Percentiles rank a stretch among this genome's conserved stretches.
phyloP scores from a whole-genome alignment of 2,329 filamentous ascomycete genomes.

The Phyllosticta capitalensis region DNA sequence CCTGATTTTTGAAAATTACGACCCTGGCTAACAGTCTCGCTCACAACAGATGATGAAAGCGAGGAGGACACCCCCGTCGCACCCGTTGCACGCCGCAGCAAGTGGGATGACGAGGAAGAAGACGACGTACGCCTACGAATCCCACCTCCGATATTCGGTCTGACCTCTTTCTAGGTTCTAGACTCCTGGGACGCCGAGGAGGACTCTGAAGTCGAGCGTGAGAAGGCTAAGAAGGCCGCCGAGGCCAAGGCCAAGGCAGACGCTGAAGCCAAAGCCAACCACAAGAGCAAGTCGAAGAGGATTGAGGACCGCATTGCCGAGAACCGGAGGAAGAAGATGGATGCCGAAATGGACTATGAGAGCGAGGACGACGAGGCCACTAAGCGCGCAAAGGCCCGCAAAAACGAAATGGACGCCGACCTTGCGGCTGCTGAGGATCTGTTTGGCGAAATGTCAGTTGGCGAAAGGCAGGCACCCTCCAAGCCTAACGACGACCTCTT shows the following conservation, averaged over 20 bases:
- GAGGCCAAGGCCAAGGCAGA: slow-evolving; percentile 85
- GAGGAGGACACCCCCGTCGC: slow-evolving; percentile 47
- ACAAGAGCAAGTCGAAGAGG: slow-evolving; percentile 81
- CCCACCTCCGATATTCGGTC: slow-evolving; percentile 20
- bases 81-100: slow-evolving; percentile 44
- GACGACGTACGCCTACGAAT: slow-evolving; percentile 59
- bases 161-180: slow-evolving; percentile 54
- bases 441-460: slow-evolving; percentile 67
- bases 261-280: slow-evolving; percentile 75
- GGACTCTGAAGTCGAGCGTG: slow-evolving; percentile 91
- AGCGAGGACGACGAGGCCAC: slow-evolving; percentile 62
- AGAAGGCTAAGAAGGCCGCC: slow-evolving; percentile 81
- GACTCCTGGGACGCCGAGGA: slow-evolving; percentile 97
- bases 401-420: slow-evolving; percentile 78
- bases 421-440: slow-evolving; percentile 84
- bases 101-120: slow-evolving; percentile 89
- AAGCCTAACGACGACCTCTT: slow-evolving; percentile 68
- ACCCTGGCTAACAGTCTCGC: slow-evolving; percentile 14
- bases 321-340: slow-evolving; percentile 49
- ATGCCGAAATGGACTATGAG: slow-evolving; percentile 47
- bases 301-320: slow-evolving; percentile 64
- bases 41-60: slow-evolving; percentile 34
- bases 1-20: neutral
- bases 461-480: slow-evolving; percentile 34
- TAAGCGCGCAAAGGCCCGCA: slow-evolving; percentile 63